Percentiles rank a stretch among this genome's conserved stretches.
Conservation (phyloP, 176 grass and related monocot genomes). For the Carex pumila region DNA sequence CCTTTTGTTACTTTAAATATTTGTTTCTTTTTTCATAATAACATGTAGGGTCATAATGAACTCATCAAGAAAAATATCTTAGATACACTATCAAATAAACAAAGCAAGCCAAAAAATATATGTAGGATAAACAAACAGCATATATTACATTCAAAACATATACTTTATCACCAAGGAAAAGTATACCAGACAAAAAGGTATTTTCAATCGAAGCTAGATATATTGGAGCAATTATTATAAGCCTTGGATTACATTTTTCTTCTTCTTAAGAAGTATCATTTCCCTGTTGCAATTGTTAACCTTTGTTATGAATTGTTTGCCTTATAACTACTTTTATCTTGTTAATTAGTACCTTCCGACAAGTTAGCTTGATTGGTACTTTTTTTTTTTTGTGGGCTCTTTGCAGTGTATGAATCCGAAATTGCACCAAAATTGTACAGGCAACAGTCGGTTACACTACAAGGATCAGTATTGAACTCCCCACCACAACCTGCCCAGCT, state of each 20-base stretch:
- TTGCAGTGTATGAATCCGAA: slow-evolving; percentile 19
- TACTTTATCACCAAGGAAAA: not conserved
- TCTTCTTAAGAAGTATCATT: not conserved
- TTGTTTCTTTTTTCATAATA: not conserved
- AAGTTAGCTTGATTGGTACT: not conserved
- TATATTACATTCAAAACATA: not conserved
- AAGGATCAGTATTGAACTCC: not conserved
- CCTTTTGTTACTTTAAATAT: not conserved
- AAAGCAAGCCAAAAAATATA: not conserved
- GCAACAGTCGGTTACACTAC: slow-evolving; percentile 27
- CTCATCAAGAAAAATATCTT: not conserved
- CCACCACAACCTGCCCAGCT: not conserved
- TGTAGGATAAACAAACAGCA: not conserved
- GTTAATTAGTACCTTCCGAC: not conserved
- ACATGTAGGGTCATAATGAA: not conserved
- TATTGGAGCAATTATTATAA: not conserved
- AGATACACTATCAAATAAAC: not conserved
- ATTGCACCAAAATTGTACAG: slow-evolving; percentile 23
- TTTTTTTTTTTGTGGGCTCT: not conserved
- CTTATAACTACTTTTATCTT: not conserved
- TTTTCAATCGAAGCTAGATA: not conserved
- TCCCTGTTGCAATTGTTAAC: not conserved
- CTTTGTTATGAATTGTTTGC: not conserved
- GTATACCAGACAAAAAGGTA: not conserved
- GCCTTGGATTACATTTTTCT: not conserved